Percentiles rank a stretch among this genome's conserved stretches.
Conservation (phyloP, 352 stramenopile species). For the Pythium grandisporangium region DNA sequence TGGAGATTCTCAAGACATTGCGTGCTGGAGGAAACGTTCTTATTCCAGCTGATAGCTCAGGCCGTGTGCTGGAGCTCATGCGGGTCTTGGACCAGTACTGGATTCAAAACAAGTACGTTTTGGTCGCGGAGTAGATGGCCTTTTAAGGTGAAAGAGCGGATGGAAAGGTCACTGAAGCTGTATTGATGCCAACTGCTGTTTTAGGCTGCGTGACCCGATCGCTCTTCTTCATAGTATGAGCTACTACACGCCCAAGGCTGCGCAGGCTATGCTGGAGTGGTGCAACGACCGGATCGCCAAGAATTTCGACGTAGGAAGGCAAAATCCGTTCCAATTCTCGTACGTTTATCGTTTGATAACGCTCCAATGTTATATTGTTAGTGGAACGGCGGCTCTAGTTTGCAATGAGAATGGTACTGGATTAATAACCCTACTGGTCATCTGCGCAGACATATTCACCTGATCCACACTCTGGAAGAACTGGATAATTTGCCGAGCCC, state of each 20-base stretch:
- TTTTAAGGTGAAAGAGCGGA: too few species aligned
- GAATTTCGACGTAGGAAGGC: constrained; percentile 82
- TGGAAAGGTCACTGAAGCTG: too few species aligned
- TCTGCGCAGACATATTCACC: constrained; percentile 63
- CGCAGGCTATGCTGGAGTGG: constrained; percentile 86
- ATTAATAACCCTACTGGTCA: background rate
- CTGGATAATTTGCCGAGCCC: constrained; percentile 78
- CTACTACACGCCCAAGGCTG: constrained; percentile 83
- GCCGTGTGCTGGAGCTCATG: constrained; percentile 93
- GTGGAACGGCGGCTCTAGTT: too few species aligned
- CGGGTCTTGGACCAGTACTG: constrained; percentile 94
- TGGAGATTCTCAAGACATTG: constrained; percentile 90
- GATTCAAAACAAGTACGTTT: constrained; percentile 90
- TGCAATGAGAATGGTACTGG: too few species aligned
- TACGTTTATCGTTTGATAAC: too few species aligned
- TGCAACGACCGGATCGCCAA: constrained; percentile 87
- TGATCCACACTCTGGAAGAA: constrained; percentile 82
- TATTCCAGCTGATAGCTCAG: constrained; percentile 91
- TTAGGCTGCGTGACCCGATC: constrained; percentile 77
- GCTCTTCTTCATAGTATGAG: constrained; percentile 84
- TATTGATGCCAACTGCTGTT: too few species aligned
- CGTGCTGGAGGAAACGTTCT: constrained; percentile 92
- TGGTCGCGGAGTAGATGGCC: too few species aligned
- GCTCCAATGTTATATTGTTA: too few species aligned
- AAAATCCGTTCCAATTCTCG: constrained; percentile 87